Conservation (phyloP, 2,329 filamentous ascomycete species). For the Nigrograna mackinnonii region DNA sequence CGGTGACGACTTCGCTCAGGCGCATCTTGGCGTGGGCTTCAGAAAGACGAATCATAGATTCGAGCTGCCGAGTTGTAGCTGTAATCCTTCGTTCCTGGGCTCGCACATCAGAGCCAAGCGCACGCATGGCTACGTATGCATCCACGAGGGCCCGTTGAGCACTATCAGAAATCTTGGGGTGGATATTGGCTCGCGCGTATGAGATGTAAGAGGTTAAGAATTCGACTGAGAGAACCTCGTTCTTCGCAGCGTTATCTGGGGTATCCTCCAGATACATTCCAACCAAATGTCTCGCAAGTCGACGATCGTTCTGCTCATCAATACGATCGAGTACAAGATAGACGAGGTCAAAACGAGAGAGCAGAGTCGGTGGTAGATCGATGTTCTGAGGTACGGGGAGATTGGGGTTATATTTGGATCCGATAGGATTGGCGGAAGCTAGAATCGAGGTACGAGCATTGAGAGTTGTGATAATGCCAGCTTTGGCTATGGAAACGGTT, state of each 20-base stretch:
- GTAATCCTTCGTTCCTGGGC: constrained; percentile 94
- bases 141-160: constrained; percentile 84
- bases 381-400: constrained; percentile 97
- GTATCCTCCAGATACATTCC: constrained; percentile 97
- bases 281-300: constrained; percentile 87
- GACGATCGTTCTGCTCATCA: constrained; percentile 86
- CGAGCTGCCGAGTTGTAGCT: constrained; percentile 92
- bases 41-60: constrained; percentile 96
- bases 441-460: constrained; percentile 96
- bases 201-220: constrained; percentile 97
- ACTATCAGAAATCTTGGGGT: constrained; percentile 77
- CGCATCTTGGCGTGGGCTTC: constrained; percentile 99
- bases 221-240: constrained; percentile 83
- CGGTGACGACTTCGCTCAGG: constrained; percentile 74
- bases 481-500: constrained; percentile 77
- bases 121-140: constrained; percentile 92
- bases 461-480: constrained; percentile 81
- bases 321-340: constrained; percentile 95
- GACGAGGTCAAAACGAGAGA: constrained; percentile 95
- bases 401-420: constrained; percentile 96
- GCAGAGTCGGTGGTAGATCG: constrained; percentile 89
- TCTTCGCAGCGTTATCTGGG: constrained; percentile 77
- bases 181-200: constrained; percentile 84
- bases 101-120: constrained; percentile 73
- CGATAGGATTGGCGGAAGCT: constrained; percentile 96